These are phyloP conservation scores for Sisymbrium altissimum DNA, from an alignment of 345 rosid genomes.

Conservation along the genomic window DNA sequence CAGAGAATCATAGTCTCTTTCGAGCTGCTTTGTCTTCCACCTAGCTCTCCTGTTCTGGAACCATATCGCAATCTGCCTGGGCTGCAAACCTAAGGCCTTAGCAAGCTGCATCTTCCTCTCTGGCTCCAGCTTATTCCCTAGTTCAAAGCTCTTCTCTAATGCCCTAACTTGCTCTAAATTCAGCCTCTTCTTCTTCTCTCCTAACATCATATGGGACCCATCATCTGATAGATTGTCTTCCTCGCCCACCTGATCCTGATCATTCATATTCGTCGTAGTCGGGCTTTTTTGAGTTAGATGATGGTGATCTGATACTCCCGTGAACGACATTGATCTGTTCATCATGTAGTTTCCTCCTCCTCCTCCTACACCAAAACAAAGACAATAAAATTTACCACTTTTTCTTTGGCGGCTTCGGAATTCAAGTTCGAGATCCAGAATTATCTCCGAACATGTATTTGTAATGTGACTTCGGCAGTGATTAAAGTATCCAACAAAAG, in stretches of 20 bases:
- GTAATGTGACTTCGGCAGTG: background rate
- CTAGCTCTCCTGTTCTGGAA: slow-evolving; percentile 76
- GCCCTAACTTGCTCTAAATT: slow-evolving; percentile 72
- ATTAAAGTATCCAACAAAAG: background rate
- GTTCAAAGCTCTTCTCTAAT: slow-evolving; percentile 69
- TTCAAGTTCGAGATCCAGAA: background rate
- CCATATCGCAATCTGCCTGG: slow-evolving; percentile 75
- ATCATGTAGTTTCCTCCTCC: slow-evolving; percentile 59
- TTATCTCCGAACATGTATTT: background rate
- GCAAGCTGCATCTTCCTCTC: slow-evolving; percentile 74
- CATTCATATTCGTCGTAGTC: slow-evolving; percentile 21
- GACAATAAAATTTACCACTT: background rate
- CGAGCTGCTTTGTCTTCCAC: slow-evolving; percentile 78
- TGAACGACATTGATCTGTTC: slow-evolving; percentile 80
- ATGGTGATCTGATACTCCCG: slow-evolving; percentile 41
- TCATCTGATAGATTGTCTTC: slow-evolving; percentile 81
- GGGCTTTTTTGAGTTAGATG: slow-evolving; percentile 33
- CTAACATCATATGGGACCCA: slow-evolving; percentile 56
- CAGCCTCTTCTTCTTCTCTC: slow-evolving; percentile 80
- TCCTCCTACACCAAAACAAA: slow-evolving; percentile 9
- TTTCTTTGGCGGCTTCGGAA: background rate
- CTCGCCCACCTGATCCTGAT: slow-evolving; percentile 40
- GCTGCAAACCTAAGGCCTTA: slow-evolving; percentile 62
- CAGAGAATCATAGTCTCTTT: slow-evolving; percentile 61
- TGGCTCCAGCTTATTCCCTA: slow-evolving; percentile 77